These are phyloP conservation scores for Moricandia arvensis DNA, from an alignment of 345 rosid species.

Conservation along the genomic window DNA sequence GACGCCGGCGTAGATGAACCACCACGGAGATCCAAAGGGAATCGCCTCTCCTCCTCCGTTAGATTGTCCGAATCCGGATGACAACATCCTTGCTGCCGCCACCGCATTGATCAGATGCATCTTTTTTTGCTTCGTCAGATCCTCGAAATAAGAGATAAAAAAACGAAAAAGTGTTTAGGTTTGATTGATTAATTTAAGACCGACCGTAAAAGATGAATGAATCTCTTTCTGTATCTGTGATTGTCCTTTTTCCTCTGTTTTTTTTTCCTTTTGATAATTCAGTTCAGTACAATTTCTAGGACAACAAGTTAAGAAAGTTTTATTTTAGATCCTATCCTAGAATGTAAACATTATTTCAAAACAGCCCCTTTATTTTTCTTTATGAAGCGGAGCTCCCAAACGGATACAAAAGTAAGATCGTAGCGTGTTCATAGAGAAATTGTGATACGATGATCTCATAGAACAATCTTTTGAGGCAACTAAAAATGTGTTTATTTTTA, in stretches of 20 bases:
- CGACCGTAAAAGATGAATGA: background rate
- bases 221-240: background rate
- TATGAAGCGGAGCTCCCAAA: no score
- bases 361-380: no score
- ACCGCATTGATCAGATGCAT: conserved; percentile 67
- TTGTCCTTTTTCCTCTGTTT: no score
- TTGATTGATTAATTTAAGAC: background rate
- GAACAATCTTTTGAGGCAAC: no score
- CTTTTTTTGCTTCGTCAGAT: conserved; percentile 33
- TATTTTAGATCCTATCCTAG: no score
- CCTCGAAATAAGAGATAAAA: background rate
- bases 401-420: no score
- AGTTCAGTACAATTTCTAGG: background rate
- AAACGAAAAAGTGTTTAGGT: background rate
- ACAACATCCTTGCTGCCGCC: conserved; percentile 59
- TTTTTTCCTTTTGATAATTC: background rate
- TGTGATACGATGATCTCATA: no score
- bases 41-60: conserved; percentile 41
- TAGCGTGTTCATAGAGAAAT: no score
- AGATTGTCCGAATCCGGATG: conserved; percentile 34
- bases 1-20: conserved; percentile 62
- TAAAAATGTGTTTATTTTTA: no score
- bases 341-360: no score
- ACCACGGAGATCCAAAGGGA: conserved; percentile 57
- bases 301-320: no score